phyloP scores from a whole-genome alignment of 495 filamentous ascomycete genomes.

The Penicillium subrubescens region DNA sequence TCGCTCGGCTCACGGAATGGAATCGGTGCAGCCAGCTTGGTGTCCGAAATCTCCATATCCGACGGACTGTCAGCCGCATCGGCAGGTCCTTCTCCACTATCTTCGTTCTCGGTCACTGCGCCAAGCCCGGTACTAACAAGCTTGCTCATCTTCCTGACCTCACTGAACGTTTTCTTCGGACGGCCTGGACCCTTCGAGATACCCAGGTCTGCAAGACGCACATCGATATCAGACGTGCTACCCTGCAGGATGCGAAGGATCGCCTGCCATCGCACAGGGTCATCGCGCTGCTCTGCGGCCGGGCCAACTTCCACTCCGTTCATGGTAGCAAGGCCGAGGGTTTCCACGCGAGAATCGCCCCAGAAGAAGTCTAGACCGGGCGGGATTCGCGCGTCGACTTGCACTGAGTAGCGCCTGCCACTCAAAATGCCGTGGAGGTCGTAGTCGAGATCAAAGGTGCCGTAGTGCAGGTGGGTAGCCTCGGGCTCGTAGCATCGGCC shows the following conservation, averaged over 20 bases:
- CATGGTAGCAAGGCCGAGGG: conserved; percentile 54
- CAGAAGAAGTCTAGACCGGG: conserved; percentile 54
- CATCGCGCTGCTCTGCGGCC: conserved; percentile 41
- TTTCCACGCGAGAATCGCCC: conserved; percentile 56
- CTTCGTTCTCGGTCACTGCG: not conserved
- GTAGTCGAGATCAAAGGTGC: conserved; percentile 28
- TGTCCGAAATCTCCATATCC: conserved; percentile 10
- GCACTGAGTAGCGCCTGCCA: conserved; percentile 45
- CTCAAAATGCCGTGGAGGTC: conserved; percentile 40
- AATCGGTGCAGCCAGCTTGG: conserved; percentile 6
- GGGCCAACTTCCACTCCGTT: conserved; percentile 52
- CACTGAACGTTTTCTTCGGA: conserved; percentile 29
- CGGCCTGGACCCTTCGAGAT: conserved; percentile 17
- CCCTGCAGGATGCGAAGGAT: conserved; percentile 47
- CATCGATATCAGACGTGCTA: conserved; percentile 1
- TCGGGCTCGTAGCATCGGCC: conserved; percentile 57
- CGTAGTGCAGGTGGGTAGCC: conserved; percentile 49
- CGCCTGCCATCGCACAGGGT: conserved; percentile 48
- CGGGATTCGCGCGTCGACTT: conserved; percentile 49
- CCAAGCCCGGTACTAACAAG: conserved; percentile 35
- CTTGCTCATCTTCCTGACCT: conserved; percentile 39
- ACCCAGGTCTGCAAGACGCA: not conserved
- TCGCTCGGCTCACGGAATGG: conserved; percentile 14
- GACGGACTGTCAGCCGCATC: not conserved
- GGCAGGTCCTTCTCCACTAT: conserved; percentile 2